Base-by-base conservation (phyloP, 1,284 basidiomycete genomes). In the Cryptococcus sp. region DNA sequence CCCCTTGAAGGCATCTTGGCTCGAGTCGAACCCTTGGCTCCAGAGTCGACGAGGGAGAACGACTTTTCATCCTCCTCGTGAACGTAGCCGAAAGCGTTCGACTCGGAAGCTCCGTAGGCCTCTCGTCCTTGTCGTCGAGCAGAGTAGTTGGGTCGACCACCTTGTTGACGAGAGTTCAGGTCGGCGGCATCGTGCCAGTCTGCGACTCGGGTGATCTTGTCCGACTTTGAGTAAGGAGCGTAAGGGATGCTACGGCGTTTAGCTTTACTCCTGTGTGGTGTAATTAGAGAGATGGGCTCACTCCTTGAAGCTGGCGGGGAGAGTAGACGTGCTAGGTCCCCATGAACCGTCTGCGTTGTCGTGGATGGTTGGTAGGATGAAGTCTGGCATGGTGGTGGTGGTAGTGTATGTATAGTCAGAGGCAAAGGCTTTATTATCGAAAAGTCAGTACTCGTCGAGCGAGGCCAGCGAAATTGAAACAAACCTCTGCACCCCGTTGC, bases 61-160 rank as follows among this genome's bases (percentile, higher is more conserved):
- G 85, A 89, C 24, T 91, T 89, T 75, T 98, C 95, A 70, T 99
- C 94, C 74, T 98, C 94, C 57, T 88, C 92, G 75, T 97, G 93
- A 78, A 94, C 93, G 76, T 97, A 97, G 24, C 91, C 88, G 69
- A 97, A 97, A n/a, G 91, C 90, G 65, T 84, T 93, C 53, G 85
- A 85, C 57, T 88, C 91, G 11, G 66, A 62, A 7, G 75, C 75
- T 35, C 74, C 75, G 57, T 75, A 75, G 5, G 74, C 74, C 53
- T 76, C 74, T 47, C 74, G 66, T 21, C 67, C 65, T n/a, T 57
- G 63, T 50, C 71, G 66, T 57, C 63, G 68, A 45, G 48, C 50
- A 54, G 48, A 47, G 52, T 59, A 62, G 33, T 51, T 50, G 5
- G 47, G 83, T 82, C 66, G 86, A 86, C 10, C 84, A 46, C 37